These are phyloP conservation scores for Graphium sp. DNA, from an alignment of 2,329 filamentous ascomycete species.

Conservation along the genomic window DNA sequence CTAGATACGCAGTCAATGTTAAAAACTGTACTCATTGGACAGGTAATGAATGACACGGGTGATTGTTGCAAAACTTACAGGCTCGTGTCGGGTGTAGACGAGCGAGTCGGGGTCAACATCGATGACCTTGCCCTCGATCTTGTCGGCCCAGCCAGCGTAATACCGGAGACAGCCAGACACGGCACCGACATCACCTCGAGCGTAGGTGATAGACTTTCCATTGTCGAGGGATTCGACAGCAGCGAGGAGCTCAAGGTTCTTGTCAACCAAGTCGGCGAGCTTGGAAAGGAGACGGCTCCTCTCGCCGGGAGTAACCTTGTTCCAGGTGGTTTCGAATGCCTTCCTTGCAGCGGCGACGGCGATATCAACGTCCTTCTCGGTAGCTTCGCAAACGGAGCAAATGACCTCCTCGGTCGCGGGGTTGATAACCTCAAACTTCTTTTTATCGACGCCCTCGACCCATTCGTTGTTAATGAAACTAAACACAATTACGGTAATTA, in stretches of 20 bases:
- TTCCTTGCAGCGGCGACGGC: conserved; percentile 75
- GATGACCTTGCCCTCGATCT: conserved; percentile 76
- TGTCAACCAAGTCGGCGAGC: conserved; percentile 66
- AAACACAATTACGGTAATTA: conserved; percentile 4
- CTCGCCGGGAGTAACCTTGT: conserved; percentile 47
- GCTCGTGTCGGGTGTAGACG: conserved; percentile 70
- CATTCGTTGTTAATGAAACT: conserved; percentile 93
- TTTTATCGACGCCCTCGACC: conserved; percentile 61
- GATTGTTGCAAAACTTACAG: conserved; percentile 22
- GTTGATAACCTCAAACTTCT: conserved; percentile 88
- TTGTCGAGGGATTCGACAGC: conserved; percentile 80
- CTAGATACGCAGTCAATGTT: conserved; percentile 13
- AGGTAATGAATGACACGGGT: background rate
- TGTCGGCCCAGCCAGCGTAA: conserved; percentile 74
- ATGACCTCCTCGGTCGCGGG: conserved; percentile 74
- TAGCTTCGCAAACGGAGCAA: conserved; percentile 66
- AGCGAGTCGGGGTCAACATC: conserved; percentile 65
- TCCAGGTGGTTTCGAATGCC: conserved; percentile 65
- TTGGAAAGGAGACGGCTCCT: conserved; percentile 56
- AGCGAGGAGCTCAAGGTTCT: conserved; percentile 60
- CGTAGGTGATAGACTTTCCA: conserved; percentile 64
- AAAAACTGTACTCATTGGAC: background rate
- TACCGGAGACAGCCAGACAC: conserved; percentile 58
- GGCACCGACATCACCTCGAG: conserved; percentile 55
- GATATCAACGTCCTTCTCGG: conserved; percentile 69